Conservation (phyloP, 768 basidiomycete genomes). For the Lyophyllum shimeji region DNA sequence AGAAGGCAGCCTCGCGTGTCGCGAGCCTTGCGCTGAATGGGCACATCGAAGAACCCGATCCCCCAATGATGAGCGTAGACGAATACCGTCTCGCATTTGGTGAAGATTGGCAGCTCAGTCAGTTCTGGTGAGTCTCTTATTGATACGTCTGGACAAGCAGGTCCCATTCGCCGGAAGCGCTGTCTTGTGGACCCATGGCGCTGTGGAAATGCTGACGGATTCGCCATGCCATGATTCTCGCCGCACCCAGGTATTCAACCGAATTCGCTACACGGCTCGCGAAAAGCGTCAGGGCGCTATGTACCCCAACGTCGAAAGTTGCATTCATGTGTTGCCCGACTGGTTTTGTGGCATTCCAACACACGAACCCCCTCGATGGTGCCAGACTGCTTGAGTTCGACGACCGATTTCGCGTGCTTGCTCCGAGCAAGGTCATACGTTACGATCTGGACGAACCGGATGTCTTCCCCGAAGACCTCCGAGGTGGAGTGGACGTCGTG, state of each 20-base stretch:
- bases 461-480: slow-evolving; percentile 31
- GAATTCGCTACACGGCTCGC: slow-evolving; percentile 39
- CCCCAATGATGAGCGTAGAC: slow-evolving; percentile 42
- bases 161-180: slow-evolving; percentile 15
- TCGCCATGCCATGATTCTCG: neutral
- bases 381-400: slow-evolving; percentile 42
- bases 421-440: slow-evolving; percentile 36
- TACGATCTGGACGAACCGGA: slow-evolving; percentile 47
- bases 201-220: neutral
- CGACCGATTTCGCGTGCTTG: slow-evolving; percentile 39
- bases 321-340: slow-evolving; percentile 49
- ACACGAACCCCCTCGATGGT: slow-evolving; percentile 29
- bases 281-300: slow-evolving; percentile 28
- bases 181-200: slow-evolving; percentile 9
- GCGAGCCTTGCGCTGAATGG: slow-evolving; percentile 30
- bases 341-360: slow-evolving; percentile 47
- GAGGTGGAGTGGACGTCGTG: slow-evolving; percentile 34
- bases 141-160: neutral
- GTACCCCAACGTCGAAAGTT: slow-evolving; percentile 30
- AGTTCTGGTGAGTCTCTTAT: slow-evolving; percentile 43
- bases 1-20: slow-evolving; percentile 32
- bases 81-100: slow-evolving; percentile 43
- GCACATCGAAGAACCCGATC: slow-evolving; percentile 23
- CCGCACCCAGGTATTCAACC: slow-evolving; percentile 38
- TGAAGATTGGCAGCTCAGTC: slow-evolving; percentile 52